Conservation (phyloP, 257 asterid species). For the Nicotiana attenuata region DNA sequence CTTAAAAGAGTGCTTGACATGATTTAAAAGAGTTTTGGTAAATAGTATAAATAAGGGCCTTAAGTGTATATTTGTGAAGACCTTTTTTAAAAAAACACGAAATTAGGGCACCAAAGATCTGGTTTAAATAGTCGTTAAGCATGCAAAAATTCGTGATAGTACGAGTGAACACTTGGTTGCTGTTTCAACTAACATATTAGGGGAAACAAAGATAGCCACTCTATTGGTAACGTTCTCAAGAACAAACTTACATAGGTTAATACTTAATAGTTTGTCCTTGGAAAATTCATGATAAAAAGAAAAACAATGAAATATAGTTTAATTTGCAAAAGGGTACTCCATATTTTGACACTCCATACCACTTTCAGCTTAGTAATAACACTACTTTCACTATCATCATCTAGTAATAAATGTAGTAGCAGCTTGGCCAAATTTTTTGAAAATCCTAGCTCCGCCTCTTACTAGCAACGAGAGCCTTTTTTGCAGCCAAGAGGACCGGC, state of each 20-base stretch:
- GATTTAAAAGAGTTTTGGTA: too few relatives aligned
- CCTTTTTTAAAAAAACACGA: background rate
- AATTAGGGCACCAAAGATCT: background rate
- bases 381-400: background rate
- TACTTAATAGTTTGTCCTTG: background rate
- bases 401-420: background rate
- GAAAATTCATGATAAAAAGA: background rate
- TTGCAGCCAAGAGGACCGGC: slow-evolving; percentile 66
- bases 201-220: background rate
- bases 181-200: background rate
- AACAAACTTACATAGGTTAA: background rate
- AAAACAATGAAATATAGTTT: background rate
- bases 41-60: too few relatives aligned
- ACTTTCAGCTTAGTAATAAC: background rate
- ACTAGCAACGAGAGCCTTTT: slow-evolving; percentile 55
- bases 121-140: background rate
- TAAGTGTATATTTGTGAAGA: too few relatives aligned
- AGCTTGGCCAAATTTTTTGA: background rate
- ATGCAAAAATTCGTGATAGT: background rate
- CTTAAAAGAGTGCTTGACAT: too few relatives aligned
- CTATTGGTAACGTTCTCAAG: background rate
- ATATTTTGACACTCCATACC: background rate
- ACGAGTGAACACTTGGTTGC: background rate
- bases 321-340: background rate
- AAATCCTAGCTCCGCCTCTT: too few relatives aligned